Evolutionary conservation across 2,329 filamentous ascomycete species (phyloP), one percentile per base, ranked within the genome.

Genomic region (Pseudogymnoascus sp.): DNA sequence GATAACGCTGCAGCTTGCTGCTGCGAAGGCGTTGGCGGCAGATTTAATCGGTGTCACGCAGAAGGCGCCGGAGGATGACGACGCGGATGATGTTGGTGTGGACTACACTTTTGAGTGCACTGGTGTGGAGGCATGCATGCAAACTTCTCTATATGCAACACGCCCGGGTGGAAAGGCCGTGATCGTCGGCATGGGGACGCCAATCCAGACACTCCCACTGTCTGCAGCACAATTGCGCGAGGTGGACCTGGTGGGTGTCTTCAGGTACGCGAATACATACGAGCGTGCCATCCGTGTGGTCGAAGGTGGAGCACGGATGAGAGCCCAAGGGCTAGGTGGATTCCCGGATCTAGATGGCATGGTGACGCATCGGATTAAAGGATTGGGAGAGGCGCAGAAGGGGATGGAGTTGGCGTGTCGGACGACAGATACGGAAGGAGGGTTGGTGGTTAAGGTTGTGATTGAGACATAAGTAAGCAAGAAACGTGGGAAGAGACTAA

Each of bases 201-300:
- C 85, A 42, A 90, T 96, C 71, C 92, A 96, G 74, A 89, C 77
- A 8, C 96, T 97, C 79, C 93, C 93, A 59, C 96, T 97, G 73
- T 90, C 93, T 83, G 88, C 90, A 4, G 81, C 95, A 71, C 95
- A 92, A 74, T 81, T 87, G 60, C 97, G 97, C 78, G 93, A 97
- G 79, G 80, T 96, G 60, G 95, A 87, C 10, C 82, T 90, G 51
- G 90, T 88, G 72, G 93, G 93, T 21, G 92, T 88, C 65, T 97
- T 97, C 81, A 85, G 93, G 41, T 97, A 97, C 75, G 88, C 88
- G 4, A 84, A 85, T 62, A 92, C 92, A 17, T 97, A 97, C 76
- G 84, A 87, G 69, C 78, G 86, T 5, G 86, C 86, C 0, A 78
- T 97, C 51, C 85, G 90, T 66, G 80, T 97, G 64, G 85, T 96